These are phyloP conservation scores for Aspergillus hortae DNA, from an alignment of 2,329 filamentous ascomycete genomes.

Conservation along the genomic window DNA sequence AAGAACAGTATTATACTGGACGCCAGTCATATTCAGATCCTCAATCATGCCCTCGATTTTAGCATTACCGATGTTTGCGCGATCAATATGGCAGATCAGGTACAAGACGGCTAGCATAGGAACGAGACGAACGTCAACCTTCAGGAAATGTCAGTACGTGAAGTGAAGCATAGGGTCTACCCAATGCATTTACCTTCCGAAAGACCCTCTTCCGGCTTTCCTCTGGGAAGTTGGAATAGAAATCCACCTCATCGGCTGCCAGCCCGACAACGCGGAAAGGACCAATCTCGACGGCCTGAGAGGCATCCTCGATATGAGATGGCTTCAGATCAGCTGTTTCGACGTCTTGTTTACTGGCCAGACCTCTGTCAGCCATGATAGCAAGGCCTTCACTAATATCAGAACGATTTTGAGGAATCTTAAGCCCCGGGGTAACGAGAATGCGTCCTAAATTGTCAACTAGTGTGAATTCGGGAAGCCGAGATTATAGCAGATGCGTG, in stretches of 20 bases:
- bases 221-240: neutral
- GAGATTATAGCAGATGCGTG: no score
- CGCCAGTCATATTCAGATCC: constrained; percentile 17
- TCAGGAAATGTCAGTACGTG: neutral
- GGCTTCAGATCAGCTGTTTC: neutral
- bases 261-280: neutral
- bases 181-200: neutral
- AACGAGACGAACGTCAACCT: constrained; percentile 12
- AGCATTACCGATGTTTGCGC: constrained; percentile 28
- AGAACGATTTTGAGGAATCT: no score
- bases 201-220: neutral
- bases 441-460: no score
- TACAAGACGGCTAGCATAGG: constrained; percentile 18
- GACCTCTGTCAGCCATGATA: neutral
- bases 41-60: constrained; percentile 21
- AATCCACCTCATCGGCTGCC: neutral
- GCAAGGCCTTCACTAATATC: neutral
- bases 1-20: constrained; percentile 18
- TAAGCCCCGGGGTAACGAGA: no score
- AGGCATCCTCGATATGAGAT: neutral
- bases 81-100: constrained; percentile 23
- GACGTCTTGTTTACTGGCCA: neutral
- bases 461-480: no score
- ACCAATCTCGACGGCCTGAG: neutral
- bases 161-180: neutral